Evolutionary conservation across 768 basidiomycete species (phyloP).

Genomic region (Hydnomerulius pinastri): DNA sequence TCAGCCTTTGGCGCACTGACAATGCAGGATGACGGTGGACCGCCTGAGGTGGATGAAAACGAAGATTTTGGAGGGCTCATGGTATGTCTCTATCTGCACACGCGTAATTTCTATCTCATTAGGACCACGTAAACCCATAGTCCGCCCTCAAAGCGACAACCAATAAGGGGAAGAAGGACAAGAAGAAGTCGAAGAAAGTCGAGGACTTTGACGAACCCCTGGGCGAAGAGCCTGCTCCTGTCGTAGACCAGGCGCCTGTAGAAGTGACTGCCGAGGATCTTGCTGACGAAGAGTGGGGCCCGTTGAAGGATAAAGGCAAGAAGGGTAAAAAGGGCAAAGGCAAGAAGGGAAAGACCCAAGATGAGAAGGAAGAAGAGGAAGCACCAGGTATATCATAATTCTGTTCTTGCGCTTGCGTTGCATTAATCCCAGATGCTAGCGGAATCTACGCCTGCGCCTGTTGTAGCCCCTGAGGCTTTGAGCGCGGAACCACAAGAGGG

Average conservation of each 20-base stretch:
- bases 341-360: slow-evolving; percentile 21
- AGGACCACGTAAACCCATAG: slow-evolving; percentile 34
- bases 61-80: slow-evolving; percentile 76
- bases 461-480: slow-evolving; percentile 27
- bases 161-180: slow-evolving; percentile 54
- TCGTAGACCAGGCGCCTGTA: slow-evolving; percentile 41
- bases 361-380: slow-evolving; percentile 14
- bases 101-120: neutral
- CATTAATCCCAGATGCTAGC: slow-evolving; percentile 12
- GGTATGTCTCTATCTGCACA: slow-evolving; percentile 44
- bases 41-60: slow-evolving; percentile 53
- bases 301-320: slow-evolving; percentile 28
- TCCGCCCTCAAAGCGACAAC: slow-evolving; percentile 62
- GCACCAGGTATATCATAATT: slow-evolving; percentile 10
- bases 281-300: slow-evolving; percentile 74
- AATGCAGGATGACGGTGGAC: slow-evolving; percentile 43
- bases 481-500: slow-evolving; percentile 36
- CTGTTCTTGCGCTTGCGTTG: neutral
- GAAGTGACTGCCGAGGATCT: slow-evolving; percentile 70
- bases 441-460: slow-evolving; percentile 24
- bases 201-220: slow-evolving; percentile 34
- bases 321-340: slow-evolving; percentile 24
- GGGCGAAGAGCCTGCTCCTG: slow-evolving; percentile 25
- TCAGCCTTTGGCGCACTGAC: slow-evolving; percentile 53
- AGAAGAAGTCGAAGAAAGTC: slow-evolving; percentile 47